Evolutionary conservation across 148 eudicot genomes (phyloP).

Genomic region (Polygonum aviculare): DNA sequence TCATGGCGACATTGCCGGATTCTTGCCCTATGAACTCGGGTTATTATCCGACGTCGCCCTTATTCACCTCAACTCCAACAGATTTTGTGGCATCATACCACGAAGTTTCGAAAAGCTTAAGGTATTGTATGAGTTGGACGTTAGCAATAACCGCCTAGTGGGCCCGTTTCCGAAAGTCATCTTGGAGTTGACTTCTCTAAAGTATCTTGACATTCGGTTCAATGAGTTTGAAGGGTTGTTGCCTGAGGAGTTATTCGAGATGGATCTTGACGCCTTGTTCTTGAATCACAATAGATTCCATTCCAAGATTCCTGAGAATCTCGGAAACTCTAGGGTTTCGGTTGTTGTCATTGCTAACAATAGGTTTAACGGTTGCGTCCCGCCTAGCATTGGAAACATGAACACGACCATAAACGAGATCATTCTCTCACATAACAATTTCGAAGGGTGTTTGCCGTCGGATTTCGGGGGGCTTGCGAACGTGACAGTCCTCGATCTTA

Average conservation of each 20-base stretch:
- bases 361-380: conserved; percentile 50
- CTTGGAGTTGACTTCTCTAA: background rate
- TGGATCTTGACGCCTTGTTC: conserved; percentile 13
- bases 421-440: conserved; percentile 28
- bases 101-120: background rate
- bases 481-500: conserved; percentile 53
- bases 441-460: conserved; percentile 47
- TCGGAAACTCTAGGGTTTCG: conserved; percentile 55
- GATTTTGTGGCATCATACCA: conserved; percentile 15
- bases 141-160: conserved; percentile 14
- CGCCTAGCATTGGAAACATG: conserved; percentile 42
- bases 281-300: conserved; percentile 52
- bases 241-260: conserved; percentile 11
- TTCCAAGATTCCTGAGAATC: conserved; percentile 30
- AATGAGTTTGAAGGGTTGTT: conserved; percentile 15
- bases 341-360: conserved; percentile 62
- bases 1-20: conserved; percentile 16
- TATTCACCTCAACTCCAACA: conserved; percentile 17
- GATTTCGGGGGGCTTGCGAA: conserved; percentile 35
- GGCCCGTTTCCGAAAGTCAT: conserved; percentile 11
- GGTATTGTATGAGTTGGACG: conserved; percentile 13
- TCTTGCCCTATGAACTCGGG: conserved; percentile 2
- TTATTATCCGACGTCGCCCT: conserved; percentile 9
- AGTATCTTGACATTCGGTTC: conserved; percentile 16
- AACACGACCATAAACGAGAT: conserved; percentile 40